Conservation (phyloP, 169 alveolate species). For the Cryptosporidium meleagridis region DNA sequence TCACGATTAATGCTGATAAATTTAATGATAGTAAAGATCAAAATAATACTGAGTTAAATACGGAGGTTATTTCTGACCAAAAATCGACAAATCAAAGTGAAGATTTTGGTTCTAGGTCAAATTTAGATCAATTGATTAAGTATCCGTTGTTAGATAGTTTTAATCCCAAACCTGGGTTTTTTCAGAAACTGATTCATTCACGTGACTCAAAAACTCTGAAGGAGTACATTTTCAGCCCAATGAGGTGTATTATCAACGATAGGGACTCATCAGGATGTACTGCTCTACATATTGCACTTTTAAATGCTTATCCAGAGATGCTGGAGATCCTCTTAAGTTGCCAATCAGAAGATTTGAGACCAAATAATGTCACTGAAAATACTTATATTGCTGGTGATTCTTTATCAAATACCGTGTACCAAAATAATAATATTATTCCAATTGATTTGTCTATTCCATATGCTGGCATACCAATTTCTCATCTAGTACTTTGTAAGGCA, state of each 20-base stretch:
- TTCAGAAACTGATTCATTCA: constrained; percentile 63
- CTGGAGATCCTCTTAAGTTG: constrained; percentile 55
- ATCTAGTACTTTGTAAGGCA: constrained; percentile 53
- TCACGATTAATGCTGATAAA: constrained; percentile 6
- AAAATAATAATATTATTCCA: constrained; percentile 5
- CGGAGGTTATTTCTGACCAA: background rate
- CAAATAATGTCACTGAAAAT: background rate
- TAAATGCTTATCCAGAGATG: constrained; percentile 68
- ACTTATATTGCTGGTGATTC: background rate
- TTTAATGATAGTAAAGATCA: background rate
- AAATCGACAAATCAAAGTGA: background rate
- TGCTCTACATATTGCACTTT: constrained; percentile 65
- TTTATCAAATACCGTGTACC: background rate
- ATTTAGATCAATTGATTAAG: background rate
- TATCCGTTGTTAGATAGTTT: background rate
- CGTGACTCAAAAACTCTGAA: constrained; percentile 52
- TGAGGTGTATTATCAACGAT: constrained; percentile 48
- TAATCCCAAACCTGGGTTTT: constrained; percentile 62
- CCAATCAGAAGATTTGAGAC: constrained; percentile 10
- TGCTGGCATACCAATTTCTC: constrained; percentile 59
- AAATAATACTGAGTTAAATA: background rate
- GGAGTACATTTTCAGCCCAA: constrained; percentile 60
- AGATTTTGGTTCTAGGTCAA: background rate
- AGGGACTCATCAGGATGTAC: constrained; percentile 67
- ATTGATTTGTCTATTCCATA: constrained; percentile 43